A percentile compares a stretch with the other conserved stretches of the same genome.
Conservation (phyloP, 139 green algal genomes). For the Tetratostichococcus sp. region DNA sequence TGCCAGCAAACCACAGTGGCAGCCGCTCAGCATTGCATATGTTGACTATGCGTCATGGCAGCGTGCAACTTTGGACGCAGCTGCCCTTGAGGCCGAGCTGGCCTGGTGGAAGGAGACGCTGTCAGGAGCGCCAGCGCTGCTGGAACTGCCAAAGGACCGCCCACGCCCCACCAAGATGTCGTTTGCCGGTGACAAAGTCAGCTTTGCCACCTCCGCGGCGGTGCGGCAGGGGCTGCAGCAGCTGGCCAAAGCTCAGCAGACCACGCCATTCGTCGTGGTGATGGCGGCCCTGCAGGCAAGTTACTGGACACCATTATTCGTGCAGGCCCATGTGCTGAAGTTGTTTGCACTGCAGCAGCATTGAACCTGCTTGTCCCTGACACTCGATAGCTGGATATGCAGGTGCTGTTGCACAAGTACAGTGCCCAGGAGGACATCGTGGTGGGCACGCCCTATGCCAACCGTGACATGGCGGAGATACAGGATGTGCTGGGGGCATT, state of each 20-base stretch:
- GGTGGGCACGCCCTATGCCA: conserved; percentile 3
- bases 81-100: neutral
- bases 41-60: conserved; percentile 5
- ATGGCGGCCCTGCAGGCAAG: neutral
- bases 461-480: neutral
- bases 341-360: no score
- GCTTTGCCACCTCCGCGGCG: neutral
- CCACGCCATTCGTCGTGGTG: neutral
- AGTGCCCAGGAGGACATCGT: conserved; percentile 9
- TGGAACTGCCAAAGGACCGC: neutral
- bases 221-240: neutral
- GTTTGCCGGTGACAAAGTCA: neutral
- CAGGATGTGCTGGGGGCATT: conserved; percentile 13
- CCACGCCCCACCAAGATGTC: neutral
- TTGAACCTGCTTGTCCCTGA: no score
- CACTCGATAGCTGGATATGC: neutral
- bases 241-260: neutral
- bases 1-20: neutral
- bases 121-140: neutral
- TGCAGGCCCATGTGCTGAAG: no score
- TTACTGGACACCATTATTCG: no score
- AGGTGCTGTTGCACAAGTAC: conserved; percentile 6
- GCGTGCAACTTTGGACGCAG: neutral
- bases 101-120: neutral
- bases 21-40: neutral